These are phyloP conservation scores for Lizanozyma gosingica DNA, from an alignment of 1,139 yeast genomes.

Conservation along the genomic window DNA sequence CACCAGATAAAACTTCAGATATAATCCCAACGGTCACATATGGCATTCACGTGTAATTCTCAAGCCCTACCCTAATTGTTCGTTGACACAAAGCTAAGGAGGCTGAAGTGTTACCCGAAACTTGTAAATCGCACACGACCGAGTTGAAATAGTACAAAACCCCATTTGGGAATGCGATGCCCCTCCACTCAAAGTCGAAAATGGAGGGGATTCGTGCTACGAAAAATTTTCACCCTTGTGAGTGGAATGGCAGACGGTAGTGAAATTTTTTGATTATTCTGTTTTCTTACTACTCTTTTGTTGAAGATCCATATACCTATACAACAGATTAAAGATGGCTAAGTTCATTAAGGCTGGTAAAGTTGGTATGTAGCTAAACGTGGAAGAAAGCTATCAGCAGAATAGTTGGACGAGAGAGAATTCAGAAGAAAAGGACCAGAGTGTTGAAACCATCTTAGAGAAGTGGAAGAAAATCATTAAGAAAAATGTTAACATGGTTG, in stretches of 20 bases:
- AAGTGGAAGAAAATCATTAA: not conserved
- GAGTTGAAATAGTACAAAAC: no score
- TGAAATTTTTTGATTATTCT: not conserved
- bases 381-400: not conserved
- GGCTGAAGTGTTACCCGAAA: not conserved
- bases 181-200: no score
- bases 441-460: no score
- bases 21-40: not conserved
- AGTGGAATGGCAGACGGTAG: not conserved
- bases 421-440: no score
- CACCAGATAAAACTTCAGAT: no score
- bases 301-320: not conserved
- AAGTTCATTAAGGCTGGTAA: constrained; percentile 99
- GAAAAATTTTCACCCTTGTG: not conserved
- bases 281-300: not conserved
- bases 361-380: constrained; percentile 72
- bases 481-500: no score
- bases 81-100: not conserved
- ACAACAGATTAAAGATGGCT: constrained; percentile 51
- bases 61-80: not conserved
- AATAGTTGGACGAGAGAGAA: no score
- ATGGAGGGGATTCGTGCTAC: no score
- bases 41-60: not conserved
- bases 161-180: no score
- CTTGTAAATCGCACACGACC: not conserved